These are phyloP conservation scores for Candida labiduridarum DNA, from an alignment of 1,139 yeast genomes.

Conservation along the genomic window DNA sequence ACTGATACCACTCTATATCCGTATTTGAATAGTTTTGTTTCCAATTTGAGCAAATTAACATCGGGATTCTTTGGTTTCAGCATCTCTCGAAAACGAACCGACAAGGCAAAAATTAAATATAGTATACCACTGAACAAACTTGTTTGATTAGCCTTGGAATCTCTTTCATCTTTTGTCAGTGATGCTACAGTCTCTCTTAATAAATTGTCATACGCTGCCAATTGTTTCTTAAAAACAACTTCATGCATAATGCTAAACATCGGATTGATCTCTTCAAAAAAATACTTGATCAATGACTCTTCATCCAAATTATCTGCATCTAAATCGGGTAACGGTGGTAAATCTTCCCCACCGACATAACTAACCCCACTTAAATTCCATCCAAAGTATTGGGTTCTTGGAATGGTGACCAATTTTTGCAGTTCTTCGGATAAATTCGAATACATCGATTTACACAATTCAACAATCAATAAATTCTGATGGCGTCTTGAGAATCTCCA, in stretches of 20 bases:
- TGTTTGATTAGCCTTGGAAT: slow-evolving; percentile 33
- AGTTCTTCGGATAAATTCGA: slow-evolving; percentile 40
- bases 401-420: slow-evolving; percentile 43
- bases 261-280: slow-evolving; percentile 55
- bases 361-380: slow-evolving; percentile 68
- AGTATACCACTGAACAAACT: slow-evolving; percentile 56
- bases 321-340: slow-evolving; percentile 39
- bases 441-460: slow-evolving; percentile 45
- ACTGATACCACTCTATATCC: slow-evolving; percentile 49
- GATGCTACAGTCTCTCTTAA: slow-evolving; percentile 14
- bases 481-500: slow-evolving; percentile 56
- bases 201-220: slow-evolving; percentile 34
- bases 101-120: slow-evolving; percentile 51
- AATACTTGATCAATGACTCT: slow-evolving; percentile 37
- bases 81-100: slow-evolving; percentile 57
- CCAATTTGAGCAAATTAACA: slow-evolving; percentile 36
- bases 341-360: slow-evolving; percentile 43
- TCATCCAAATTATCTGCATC: slow-evolving; percentile 18
- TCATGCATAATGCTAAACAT: slow-evolving; percentile 58
- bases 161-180: slow-evolving; percentile 15
- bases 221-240: slow-evolving; percentile 55
- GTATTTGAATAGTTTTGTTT: slow-evolving; percentile 55
- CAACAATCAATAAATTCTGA: slow-evolving; percentile 50
- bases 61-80: slow-evolving; percentile 39
- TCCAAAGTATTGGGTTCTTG: slow-evolving; percentile 63